Percentiles rank a stretch among this genome's conserved stretches.
phyloP scores from a whole-genome alignment of 1,139 yeast genomes.

The Diutina pseudorugosa region DNA sequence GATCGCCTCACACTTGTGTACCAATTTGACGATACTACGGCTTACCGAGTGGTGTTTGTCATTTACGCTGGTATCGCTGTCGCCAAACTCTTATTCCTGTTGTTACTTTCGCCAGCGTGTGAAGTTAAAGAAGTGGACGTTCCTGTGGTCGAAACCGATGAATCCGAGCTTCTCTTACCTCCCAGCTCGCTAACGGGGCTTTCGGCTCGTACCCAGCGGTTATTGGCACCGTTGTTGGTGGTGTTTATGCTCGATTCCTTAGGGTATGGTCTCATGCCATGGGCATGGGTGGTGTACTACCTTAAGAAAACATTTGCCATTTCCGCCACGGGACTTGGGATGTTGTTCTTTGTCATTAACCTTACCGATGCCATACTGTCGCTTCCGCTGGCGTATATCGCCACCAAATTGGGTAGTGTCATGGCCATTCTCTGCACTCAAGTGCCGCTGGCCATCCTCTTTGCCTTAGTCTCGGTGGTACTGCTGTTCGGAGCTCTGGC shows the following conservation, averaged over 20 bases:
- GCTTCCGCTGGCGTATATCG: conserved; percentile 58
- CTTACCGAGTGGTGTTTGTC: conserved; percentile 49
- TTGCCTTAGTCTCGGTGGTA: conserved; percentile 21
- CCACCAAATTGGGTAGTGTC: conserved; percentile 65
- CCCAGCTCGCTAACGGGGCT: conserved; percentile 11
- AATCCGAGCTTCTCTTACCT: background rate
- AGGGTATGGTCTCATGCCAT: conserved; percentile 80
- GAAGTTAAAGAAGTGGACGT: conserved; percentile 42
- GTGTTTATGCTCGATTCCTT: conserved; percentile 70
- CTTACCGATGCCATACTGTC: conserved; percentile 50
- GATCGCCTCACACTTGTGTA: conserved; percentile 24
- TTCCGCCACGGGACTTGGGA: conserved; percentile 33
- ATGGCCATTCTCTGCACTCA: conserved; percentile 68
- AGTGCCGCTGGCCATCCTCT: conserved; percentile 62
- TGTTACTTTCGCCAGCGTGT: conserved; percentile 40
- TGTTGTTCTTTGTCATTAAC: conserved; percentile 49
- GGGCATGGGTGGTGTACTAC: conserved; percentile 81
- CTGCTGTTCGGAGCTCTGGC: conserved; percentile 21
- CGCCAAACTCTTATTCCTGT: conserved; percentile 21
- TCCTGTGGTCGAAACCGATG: background rate
- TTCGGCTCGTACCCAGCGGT: conserved; percentile 19
- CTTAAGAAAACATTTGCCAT: conserved; percentile 33
- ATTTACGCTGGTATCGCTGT: conserved; percentile 47
- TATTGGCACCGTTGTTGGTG: conserved; percentile 28
- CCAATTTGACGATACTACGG: conserved; percentile 14